Evolutionary conservation across 2,329 filamentous ascomycete genomes (phyloP).

Genomic region (Rutstroemia sydowiana): DNA sequence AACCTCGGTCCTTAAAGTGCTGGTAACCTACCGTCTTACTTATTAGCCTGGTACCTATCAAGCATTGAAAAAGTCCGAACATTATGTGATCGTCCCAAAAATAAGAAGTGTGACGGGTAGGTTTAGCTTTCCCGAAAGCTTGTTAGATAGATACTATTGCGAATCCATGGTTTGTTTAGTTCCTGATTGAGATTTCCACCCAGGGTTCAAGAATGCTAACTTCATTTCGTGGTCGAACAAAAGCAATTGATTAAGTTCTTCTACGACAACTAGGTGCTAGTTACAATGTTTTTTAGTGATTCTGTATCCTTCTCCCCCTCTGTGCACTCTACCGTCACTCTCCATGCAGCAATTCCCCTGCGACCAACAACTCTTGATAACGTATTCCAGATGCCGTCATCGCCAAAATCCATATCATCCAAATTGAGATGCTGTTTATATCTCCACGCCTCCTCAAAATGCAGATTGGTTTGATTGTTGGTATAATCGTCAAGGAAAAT

Average conservation of each 20-base stretch:
- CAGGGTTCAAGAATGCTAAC: too few relatives aligned
- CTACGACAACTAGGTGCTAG: not conserved
- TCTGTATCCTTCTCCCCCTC: not conserved
- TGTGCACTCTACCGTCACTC: conserved; percentile 40
- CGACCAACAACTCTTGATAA: conserved; percentile 59
- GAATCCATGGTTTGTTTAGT: too few relatives aligned
- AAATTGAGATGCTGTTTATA: conserved; percentile 64
- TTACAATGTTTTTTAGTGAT: not conserved
- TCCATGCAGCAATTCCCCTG: conserved; percentile 54
- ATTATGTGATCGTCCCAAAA: too few relatives aligned
- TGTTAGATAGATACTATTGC: too few relatives aligned
- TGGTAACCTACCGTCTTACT: too few relatives aligned
- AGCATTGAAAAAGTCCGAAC: too few relatives aligned
- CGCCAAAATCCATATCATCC: conserved; percentile 72
- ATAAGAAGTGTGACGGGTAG: too few relatives aligned
- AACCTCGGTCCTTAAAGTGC: too few relatives aligned
- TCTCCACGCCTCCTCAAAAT: conserved; percentile 64
- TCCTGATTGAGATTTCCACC: too few relatives aligned
- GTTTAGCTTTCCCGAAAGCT: too few relatives aligned
- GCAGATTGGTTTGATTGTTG: conserved; percentile 37
- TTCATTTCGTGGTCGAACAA: conserved; percentile 2
- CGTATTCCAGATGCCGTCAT: conserved; percentile 69
- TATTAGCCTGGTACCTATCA: too few relatives aligned
- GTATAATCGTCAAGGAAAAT: conserved; percentile 61
- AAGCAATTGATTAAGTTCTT: conserved; percentile 1